Conservation (phyloP, 768 basidiomycete species). For the Russula emetica region DNA sequence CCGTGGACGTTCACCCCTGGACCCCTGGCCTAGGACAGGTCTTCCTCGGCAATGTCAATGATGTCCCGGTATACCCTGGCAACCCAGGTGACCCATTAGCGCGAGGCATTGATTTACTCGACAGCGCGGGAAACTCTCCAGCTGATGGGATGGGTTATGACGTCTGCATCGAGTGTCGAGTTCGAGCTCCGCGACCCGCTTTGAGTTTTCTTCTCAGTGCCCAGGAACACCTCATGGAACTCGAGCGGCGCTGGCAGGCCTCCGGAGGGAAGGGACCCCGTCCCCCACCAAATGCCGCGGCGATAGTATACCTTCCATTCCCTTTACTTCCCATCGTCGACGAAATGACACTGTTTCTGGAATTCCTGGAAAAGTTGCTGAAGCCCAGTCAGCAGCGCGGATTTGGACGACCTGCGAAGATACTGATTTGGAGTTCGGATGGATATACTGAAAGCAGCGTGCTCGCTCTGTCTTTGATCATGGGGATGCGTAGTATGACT, state of each 20-base stretch:
- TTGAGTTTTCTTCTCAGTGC: conserved; percentile 61
- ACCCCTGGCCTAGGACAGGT: conserved; percentile 54
- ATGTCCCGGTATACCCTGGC: conserved; percentile 49
- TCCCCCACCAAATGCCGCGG: conserved; percentile 67
- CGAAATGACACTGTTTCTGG: conserved; percentile 56
- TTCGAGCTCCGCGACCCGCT: conserved; percentile 72
- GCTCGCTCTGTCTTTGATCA: conserved; percentile 80
- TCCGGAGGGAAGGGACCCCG: conserved; percentile 45
- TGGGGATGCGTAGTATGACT: conserved; percentile 61
- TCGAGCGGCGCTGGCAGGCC: conserved; percentile 57
- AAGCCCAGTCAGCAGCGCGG: conserved; percentile 39
- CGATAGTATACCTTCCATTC: conserved; percentile 71
- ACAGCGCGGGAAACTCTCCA: conserved; percentile 42
- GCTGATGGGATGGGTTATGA: conserved; percentile 64
- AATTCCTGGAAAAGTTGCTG: conserved; percentile 64
- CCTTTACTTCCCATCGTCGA: conserved; percentile 59
- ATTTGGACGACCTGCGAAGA: conserved; percentile 51
- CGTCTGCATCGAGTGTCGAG: conserved; percentile 86
- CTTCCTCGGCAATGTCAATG: conserved; percentile 78
- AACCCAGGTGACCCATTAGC: conserved; percentile 4
- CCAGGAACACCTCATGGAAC: conserved; percentile 64
- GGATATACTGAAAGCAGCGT: conserved; percentile 93
- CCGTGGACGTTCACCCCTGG: conserved; percentile 37
- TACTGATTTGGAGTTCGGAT: conserved; percentile 78
- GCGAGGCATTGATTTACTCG: conserved; percentile 35